Percentiles rank a stretch among this genome's conserved stretches.
These are phyloP conservation scores for Pyrus bretschneideri DNA, from an alignment of 306 rosid species.

Conservation along the genomic window DNA sequence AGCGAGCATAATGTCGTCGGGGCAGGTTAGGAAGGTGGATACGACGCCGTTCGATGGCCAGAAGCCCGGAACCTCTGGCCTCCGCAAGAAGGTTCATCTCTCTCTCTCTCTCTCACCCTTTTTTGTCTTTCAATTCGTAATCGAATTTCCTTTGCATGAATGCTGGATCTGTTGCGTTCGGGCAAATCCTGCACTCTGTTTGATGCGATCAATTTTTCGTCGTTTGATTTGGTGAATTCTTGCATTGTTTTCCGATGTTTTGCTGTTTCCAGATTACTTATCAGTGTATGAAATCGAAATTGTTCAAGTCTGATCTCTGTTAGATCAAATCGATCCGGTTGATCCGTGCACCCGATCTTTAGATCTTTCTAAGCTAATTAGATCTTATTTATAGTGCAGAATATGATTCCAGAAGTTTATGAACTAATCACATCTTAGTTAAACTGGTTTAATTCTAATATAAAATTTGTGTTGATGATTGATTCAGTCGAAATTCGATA, in stretches of 20 bases:
- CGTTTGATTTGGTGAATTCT: conserved; percentile 1
- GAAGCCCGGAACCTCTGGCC: conserved; percentile 99
- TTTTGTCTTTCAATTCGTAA: neutral
- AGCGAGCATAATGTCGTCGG: conserved; percentile 40
- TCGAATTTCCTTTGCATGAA: neutral
- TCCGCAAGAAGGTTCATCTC: conserved; percentile 83
- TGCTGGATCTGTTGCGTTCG: neutral
- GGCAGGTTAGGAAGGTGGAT: conserved; percentile 45
- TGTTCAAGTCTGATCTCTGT: conserved; percentile 18
- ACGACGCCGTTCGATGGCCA: conserved; percentile 89
- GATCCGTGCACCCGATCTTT: neutral
- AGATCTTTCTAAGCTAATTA: conserved; percentile 14
- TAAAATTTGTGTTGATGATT: neutral
- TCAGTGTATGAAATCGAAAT: conserved; percentile 12
- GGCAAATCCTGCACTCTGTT: neutral
- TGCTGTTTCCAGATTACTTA: conserved; percentile 5
- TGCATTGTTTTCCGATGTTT: neutral
- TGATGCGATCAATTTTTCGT: neutral
- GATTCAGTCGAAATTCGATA: neutral
- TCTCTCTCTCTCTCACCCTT: neutral
- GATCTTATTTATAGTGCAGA: conserved; percentile 6
- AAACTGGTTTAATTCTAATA: neutral
- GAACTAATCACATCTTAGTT: neutral
- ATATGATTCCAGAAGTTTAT: neutral
- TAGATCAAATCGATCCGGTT: conserved; percentile 20